Evolutionary conservation across 2,329 filamentous ascomycete genomes (phyloP).

Genomic region (Nothopassalora personata): DNA sequence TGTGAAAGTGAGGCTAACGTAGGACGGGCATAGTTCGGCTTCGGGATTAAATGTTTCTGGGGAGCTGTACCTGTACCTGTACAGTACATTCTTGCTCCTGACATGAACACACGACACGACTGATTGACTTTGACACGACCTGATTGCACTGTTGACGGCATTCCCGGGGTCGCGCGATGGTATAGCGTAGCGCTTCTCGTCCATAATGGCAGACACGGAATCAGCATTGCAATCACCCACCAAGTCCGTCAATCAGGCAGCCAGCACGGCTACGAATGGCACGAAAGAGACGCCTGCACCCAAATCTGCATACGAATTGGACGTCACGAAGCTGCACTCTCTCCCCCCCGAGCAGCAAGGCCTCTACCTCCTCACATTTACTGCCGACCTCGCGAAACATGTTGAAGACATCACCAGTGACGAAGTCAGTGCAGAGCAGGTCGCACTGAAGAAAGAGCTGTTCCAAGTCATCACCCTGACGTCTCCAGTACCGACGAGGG

Average conservation of each 20-base stretch:
- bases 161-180: slow-evolving; percentile 6
- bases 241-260: slow-evolving; percentile 1
- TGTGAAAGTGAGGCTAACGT: background rate
- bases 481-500: slow-evolving; percentile 75
- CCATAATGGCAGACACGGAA: slow-evolving; percentile 17
- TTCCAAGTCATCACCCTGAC: slow-evolving; percentile 84
- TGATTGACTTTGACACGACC: background rate
- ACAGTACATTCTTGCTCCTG: background rate
- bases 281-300: slow-evolving; percentile 14
- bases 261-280: slow-evolving; percentile 7
- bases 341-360: slow-evolving; percentile 94
- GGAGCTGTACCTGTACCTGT: background rate
- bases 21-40: background rate
- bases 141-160: background rate
- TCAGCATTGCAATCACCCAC: slow-evolving; percentile 10
- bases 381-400: slow-evolving; percentile 75
- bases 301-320: slow-evolving; percentile 56
- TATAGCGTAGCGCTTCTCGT: background rate
- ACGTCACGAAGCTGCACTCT: slow-evolving; percentile 80
- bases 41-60: background rate
- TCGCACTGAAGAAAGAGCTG: slow-evolving; percentile 87
- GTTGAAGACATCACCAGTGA: slow-evolving; percentile 69
- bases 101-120: background rate
- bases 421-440: slow-evolving; percentile 80
- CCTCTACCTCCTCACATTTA: slow-evolving; percentile 84